Base-by-base conservation (phyloP, 2,329 filamentous ascomycete species). In the Talaromyces sp. region DNA sequence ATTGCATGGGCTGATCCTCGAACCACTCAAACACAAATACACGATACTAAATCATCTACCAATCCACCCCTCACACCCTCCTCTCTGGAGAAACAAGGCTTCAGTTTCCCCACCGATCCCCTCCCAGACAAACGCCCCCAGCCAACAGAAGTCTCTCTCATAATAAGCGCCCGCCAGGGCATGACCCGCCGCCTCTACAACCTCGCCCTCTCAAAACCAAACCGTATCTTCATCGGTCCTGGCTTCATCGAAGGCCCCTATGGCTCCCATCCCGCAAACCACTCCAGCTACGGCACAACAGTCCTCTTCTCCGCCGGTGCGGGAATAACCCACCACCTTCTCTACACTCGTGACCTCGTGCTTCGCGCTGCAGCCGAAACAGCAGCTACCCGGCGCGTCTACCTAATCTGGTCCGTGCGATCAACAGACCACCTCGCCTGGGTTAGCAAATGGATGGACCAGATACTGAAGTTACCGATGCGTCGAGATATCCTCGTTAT, bases 361-460 rank as follows among this genome's bases (percentile, higher is more conserved):
- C 69, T 74, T 14, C 79, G 79, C 51, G 80, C 79, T 55, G 69
- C 77, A 52, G 71, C 76, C 20, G 77, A 78, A 56, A 83, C 79
- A 11, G 80, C 80, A 35, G 80, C 83, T 7, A 84, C 83, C 1
- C 80, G 81, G 27, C 80, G 80, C 52, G 78, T 87, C 58, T 77
- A 85, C 33, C 79, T 87, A 7, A 77, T 86, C 63, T 87, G 85
- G 85, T 81, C 80, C 3, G 80, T 87, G 19, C 82, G 83, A 8
- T 81, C 79, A 53, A 80, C 80, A 4, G 84, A 87, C 51, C 78
- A 80, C 47, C 77, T 87, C 14, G 77, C 82, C 62, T 87, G 85
- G 85, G 79, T 86, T n/a, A 79, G 80, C 8, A 75, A 77, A 2
- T 87, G 82, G 81, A 87, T 87, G 85, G 83, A 86, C 67, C 75